Evolutionary conservation across 2,329 filamentous ascomycete genomes (phyloP).

Genomic region (Tolypocladium inflatum): DNA sequence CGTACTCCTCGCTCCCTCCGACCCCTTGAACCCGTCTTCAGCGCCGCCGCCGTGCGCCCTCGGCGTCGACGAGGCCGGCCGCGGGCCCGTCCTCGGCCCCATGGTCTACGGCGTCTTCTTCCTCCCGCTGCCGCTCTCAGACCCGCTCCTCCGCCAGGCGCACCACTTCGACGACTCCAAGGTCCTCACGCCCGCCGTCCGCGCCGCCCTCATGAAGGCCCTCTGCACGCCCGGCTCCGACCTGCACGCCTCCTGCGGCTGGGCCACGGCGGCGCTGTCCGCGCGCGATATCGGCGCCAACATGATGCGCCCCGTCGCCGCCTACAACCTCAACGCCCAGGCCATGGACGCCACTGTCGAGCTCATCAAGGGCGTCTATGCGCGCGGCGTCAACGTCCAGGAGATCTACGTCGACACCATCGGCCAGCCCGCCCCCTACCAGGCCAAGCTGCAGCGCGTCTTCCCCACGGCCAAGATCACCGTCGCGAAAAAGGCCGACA

Average conservation of each 20-base stretch:
- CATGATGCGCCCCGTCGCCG: slow-evolving; percentile 58
- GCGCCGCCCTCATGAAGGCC: slow-evolving; percentile 57
- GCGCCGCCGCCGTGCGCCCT: slow-evolving; percentile 52
- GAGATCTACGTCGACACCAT: slow-evolving; percentile 97
- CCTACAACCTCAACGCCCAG: slow-evolving; percentile 92
- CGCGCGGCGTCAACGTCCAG: slow-evolving; percentile 67
- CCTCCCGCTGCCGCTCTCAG: slow-evolving; percentile 63
- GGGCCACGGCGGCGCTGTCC: slow-evolving; percentile 73
- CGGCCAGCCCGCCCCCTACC: slow-evolving; percentile 72
- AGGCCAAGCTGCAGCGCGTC: slow-evolving; percentile 70
- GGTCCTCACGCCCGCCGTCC: slow-evolving; percentile 71
- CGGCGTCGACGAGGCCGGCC: slow-evolving; percentile 88
- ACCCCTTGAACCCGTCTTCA: slow-evolving; percentile 21
- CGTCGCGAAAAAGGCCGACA: slow-evolving; percentile 87
- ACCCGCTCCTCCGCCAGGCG: slow-evolving; percentile 63
- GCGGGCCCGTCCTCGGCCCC: slow-evolving; percentile 82
- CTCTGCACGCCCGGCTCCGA: slow-evolving; percentile 56
- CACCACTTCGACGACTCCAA: slow-evolving; percentile 96
- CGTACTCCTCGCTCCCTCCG: slow-evolving; percentile 37
- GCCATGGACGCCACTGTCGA: slow-evolving; percentile 85
- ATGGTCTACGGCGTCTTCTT: slow-evolving; percentile 66
- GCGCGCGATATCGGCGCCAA: slow-evolving; percentile 72
- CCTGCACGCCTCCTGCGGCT: slow-evolving; percentile 56
- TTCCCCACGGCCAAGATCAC: slow-evolving; percentile 72
- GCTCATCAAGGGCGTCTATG: slow-evolving; percentile 69